Evolutionary conservation across 1,139 yeast genomes (phyloP).

Genomic region (Geotrichum aggregatum): DNA sequence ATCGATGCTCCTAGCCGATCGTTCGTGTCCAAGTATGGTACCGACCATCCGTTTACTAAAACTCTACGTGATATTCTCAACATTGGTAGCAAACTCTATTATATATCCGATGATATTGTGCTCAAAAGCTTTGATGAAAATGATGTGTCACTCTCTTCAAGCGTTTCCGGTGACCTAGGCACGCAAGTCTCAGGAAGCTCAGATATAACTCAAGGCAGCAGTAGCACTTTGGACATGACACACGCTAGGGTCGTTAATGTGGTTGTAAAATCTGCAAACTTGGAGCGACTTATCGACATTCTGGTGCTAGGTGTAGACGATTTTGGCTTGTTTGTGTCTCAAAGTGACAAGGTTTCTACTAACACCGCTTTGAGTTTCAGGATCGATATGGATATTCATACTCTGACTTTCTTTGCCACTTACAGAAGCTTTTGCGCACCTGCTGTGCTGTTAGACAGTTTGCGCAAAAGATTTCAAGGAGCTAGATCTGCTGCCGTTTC

Average conservation of each 20-base stretch:
- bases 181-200: background rate
- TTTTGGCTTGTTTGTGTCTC: constrained; percentile 48
- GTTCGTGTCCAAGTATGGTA: constrained; percentile 39
- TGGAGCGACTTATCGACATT: constrained; percentile 58
- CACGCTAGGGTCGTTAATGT: constrained; percentile 36
- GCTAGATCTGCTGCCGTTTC: constrained; percentile 57
- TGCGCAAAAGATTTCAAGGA: constrained; percentile 53
- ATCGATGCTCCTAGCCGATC: constrained; percentile 38
- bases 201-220: background rate
- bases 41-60: constrained; percentile 47
- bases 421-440: constrained; percentile 62
- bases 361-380: constrained; percentile 31
- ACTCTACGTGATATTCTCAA: constrained; percentile 58
- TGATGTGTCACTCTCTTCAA: background rate
- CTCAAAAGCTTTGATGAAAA: constrained; percentile 49
- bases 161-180: background rate
- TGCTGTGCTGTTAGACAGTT: constrained; percentile 45
- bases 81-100: constrained; percentile 52
- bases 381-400: constrained; percentile 57
- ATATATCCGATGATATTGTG: constrained; percentile 50
- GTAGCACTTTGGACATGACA: background rate
- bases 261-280: constrained; percentile 56
- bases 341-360: constrained; percentile 35
- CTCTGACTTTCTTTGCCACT: constrained; percentile 61
- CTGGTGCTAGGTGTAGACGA: constrained; percentile 59